These are phyloP conservation scores for Edaphochlamys debaryana DNA, from an alignment of 139 green algal genomes.

Conservation along the genomic window DNA sequence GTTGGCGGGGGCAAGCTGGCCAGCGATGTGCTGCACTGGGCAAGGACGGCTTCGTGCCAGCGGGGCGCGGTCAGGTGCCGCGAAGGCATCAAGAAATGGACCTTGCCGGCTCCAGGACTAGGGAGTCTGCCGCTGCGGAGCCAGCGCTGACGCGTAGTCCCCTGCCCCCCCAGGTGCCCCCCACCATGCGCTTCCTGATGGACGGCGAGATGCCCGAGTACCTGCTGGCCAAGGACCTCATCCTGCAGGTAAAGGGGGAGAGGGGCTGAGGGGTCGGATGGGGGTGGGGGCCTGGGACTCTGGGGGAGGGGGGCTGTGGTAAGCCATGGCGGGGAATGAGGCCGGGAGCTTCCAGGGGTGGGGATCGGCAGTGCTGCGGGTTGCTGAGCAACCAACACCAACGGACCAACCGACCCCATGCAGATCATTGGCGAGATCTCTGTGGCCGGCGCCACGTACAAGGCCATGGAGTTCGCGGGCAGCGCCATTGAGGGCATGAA, in stretches of 20 bases:
- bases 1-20: too few species aligned
- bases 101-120: too few species aligned
- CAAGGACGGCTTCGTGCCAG: too few species aligned
- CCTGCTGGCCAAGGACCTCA: conserved; percentile 93
- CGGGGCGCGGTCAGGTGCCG: too few species aligned
- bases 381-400: neutral
- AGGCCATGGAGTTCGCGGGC: conserved; percentile 92
- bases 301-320: neutral
- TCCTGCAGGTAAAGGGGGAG: conserved; percentile 84
- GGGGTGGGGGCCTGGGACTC: neutral
- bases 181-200: conserved; percentile 94
- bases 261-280: neutral
- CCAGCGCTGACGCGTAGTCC: too few species aligned
- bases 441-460: conserved; percentile 83
- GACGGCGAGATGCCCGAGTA: conserved; percentile 95
- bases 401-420: neutral
- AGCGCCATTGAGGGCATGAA: conserved; percentile 86
- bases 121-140: too few species aligned
- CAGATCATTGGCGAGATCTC: conserved; percentile 98
- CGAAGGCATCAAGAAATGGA: too few species aligned
- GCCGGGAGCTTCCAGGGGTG: too few species aligned
- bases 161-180: conserved; percentile 73
- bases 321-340: too few species aligned
- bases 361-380: too few species aligned
- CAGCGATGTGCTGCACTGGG: too few species aligned